Evolutionary conservation across 2,329 filamentous ascomycete genomes (phyloP).

Genomic region (Diplodia scrobiculata): DNA sequence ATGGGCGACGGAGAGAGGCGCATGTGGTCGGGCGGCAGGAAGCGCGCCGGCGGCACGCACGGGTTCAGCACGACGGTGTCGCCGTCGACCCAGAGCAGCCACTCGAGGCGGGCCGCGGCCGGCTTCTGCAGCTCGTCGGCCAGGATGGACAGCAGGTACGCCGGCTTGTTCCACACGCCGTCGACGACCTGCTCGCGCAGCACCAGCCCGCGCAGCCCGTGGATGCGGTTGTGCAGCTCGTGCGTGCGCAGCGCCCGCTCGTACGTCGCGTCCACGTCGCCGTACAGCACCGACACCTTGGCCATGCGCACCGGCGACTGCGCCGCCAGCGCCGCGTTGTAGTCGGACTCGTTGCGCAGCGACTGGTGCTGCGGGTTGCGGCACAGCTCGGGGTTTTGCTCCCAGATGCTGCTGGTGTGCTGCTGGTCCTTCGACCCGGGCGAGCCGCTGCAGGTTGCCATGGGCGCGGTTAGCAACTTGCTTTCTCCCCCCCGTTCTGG

Average conservation of each 20-base stretch:
- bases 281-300: slow-evolving; percentile 30
- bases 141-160: background rate
- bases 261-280: slow-evolving; percentile 34
- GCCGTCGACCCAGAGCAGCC: slow-evolving; percentile 22
- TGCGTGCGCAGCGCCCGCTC: slow-evolving; percentile 43
- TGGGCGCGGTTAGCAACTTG: background rate
- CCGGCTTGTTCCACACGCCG: slow-evolving; percentile 15
- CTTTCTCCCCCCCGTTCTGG: background rate
- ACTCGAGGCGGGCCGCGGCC: background rate
- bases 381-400: background rate
- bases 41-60: background rate
- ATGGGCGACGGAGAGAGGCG: background rate
- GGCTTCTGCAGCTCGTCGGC: background rate
- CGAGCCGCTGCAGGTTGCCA: background rate
- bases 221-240: slow-evolving; percentile 39
- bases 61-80: slow-evolving; percentile 22
- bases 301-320: background rate
- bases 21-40: background rate
- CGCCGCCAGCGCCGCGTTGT: background rate
- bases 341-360: slow-evolving; percentile 18
- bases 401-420: background rate
- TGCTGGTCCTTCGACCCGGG: no score
- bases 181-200: slow-evolving; percentile 30
- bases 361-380: slow-evolving; percentile 8
- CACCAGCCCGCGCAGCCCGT: slow-evolving; percentile 43